Evolutionary conservation across 306 rosid species (phyloP), one percentile per base, ranked within the genome.

Genomic region (Sophora flavescens): DNA sequence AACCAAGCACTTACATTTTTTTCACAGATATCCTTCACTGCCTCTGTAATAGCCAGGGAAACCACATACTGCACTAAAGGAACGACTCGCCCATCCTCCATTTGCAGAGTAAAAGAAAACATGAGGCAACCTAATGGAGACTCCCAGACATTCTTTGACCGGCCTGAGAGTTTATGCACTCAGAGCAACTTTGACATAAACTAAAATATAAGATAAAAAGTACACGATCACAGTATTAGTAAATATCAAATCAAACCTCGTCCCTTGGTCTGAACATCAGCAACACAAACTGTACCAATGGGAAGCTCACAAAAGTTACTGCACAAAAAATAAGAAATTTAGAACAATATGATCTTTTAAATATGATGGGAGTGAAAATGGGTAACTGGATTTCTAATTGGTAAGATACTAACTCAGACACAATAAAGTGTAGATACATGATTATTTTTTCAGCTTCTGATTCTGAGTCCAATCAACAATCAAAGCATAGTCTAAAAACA

Each of bases 231-330:
- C 28, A 48, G 53, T 47, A 60, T 73, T 16, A 70, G 52, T 12
- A 78, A 72, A 69, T 45, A 13, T 79, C 63, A 50, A 13, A 68
- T 75, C 89, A 57, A 68, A 95, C 99, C 99, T 88, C 97, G 81
- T 51, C 99, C 99, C 63, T 87, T 92, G 84, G 84, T 84, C 89
- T 96, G 98, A 80, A 84, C 77, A 83, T 96, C 96, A 51, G 97
- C 84, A 72, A 92, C 88, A 84, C 98, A 96, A 33, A 92, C 96
- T 17, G 97, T 63, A 56, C 99, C 98, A 15, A 80, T 6, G 5
- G 99, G 98, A 82, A 96, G 90, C 86, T 92, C 88, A 76, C 86
- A 77, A 36, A 96, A 92, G 78, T 92, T 92, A n/a, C 98, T 96
- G 87, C 56, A 81, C 59, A 75, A 78, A 62, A 81, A 82, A 67